Evolutionary conservation across 192 early-diverging fungal species (phyloP), one percentile per base, ranked within the genome.

Genomic region (Funneliformis geosporum): DNA sequence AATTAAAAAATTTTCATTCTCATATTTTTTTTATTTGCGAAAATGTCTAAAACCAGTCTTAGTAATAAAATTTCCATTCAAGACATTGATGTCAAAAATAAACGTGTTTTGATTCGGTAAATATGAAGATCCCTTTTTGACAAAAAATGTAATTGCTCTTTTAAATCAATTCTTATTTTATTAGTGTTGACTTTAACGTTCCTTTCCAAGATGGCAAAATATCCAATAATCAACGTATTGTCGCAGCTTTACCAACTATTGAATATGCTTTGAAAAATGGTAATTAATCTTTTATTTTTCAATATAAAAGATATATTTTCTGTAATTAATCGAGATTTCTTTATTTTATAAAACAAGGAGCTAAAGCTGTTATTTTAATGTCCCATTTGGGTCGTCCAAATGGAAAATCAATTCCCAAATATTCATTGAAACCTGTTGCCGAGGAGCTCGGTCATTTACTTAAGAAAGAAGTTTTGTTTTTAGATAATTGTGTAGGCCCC

Each of bases 181-280:
- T n/a, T 84, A 96, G 94, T 66, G 97, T 98, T 46, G 97, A 99
- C 92, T 99, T 99, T 85, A 99, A 99, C 86, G 98, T 99, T n/a
- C 98, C 98, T 64, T 93, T 98, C 80, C 92, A 94, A 81, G 89
- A 94, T 50, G 93, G 91, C 79, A 91, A 92, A 82, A 98, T 99
- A 84, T 93, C 96, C 77, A 98, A 98, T 93, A 97, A 98, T 88
- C 93, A 95, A 86, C 94, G 98, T 82, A 98, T 99, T 81, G 90
- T 89, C 55, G 96, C 95, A 62, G 98, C 98, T 60, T 83, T 99
- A 71, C 98, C 97, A 46, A 98, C 95, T 46, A 93, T 99, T 88
- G 89, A 96, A 80, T 91, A 98, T 82, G 95, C 93, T 59, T 86
- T 97, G 43, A 91, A 96, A 21, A 83, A 97, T 40, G 95, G 93